phyloP scores from a whole-genome alignment of 2,329 filamentous ascomycete species.

The Mycosphaerelloides madeirae region DNA sequence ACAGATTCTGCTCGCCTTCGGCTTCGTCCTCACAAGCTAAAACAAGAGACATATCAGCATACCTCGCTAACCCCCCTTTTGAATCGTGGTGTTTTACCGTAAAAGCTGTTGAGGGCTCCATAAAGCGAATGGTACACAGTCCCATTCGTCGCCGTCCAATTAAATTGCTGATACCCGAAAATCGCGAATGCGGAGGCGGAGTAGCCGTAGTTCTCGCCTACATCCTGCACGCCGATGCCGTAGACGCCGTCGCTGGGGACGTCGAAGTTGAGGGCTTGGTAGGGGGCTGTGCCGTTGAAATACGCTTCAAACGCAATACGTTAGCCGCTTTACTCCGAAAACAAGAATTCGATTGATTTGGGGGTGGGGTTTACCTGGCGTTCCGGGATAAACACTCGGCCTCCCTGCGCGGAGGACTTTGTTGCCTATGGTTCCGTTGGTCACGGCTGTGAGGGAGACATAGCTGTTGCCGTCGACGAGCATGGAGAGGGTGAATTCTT shows the following conservation, averaged over 20 bases:
- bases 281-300: conserved; percentile 1
- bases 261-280: conserved; percentile 9
- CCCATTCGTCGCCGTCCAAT: conserved; percentile 3
- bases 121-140: conserved; percentile 3
- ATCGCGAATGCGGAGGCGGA: conserved; percentile 3
- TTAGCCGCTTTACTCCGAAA: no score
- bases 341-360: neutral
- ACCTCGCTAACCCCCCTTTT: no score
- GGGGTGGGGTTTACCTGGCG: conserved; percentile 1
- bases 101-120: conserved; percentile 7
- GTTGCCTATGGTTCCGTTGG: conserved; percentile 8
- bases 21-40: conserved; percentile 6
- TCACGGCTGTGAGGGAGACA: conserved; percentile 7
- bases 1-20: conserved; percentile 1
- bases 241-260: conserved; percentile 2
- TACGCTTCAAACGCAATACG: conserved; percentile 4
- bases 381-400: conserved; percentile 9
- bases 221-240: neutral
- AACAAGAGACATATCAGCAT: conserved; percentile 2
- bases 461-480: conserved; percentile 2
- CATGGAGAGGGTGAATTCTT: conserved; percentile 8
- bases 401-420: conserved; percentile 5
- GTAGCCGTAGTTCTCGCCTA: conserved; percentile 6
- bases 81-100: conserved; percentile 1
- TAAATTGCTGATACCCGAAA: conserved; percentile 5